A percentile compares a stretch with the other conserved stretches of the same genome.
These are phyloP conservation scores for Dictyostelium citrinum DNA, from an alignment of 78 protist genomes.

Conservation along the genomic window DNA sequence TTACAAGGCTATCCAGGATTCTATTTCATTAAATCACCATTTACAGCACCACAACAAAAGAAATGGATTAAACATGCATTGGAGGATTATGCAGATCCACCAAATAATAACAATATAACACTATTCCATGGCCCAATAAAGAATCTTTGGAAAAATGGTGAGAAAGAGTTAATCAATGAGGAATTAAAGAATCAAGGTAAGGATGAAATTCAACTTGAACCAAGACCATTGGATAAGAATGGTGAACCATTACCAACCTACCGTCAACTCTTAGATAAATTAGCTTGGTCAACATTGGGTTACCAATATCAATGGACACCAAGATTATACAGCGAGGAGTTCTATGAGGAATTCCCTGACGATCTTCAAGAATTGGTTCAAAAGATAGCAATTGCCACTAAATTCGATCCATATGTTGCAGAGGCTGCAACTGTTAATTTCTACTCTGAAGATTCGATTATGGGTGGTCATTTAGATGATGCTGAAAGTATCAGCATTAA, in stretches of 20 bases:
- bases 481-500: slow-evolving; percentile 21
- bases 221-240: slow-evolving; percentile 69
- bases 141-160: slow-evolving; percentile 39
- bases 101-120: slow-evolving; percentile 42
- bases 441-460: slow-evolving; percentile 73
- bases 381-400: slow-evolving; percentile 49
- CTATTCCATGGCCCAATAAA: slow-evolving; percentile 34
- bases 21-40: slow-evolving; percentile 64
- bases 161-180: slow-evolving; percentile 1
- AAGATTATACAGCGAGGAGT: slow-evolving; percentile 54
- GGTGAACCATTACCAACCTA: slow-evolving; percentile 70
- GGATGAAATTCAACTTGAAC: neutral
- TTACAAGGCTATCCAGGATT: slow-evolving; percentile 66
- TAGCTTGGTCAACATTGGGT: slow-evolving; percentile 77
- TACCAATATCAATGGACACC: slow-evolving; percentile 85
- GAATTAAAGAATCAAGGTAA: neutral
- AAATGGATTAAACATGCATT: slow-evolving; percentile 72
- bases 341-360: slow-evolving; percentile 33
- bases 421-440: slow-evolving; percentile 79
- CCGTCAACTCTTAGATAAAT: slow-evolving; percentile 31
- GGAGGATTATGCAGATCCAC: slow-evolving; percentile 39
- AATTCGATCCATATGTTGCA: slow-evolving; percentile 56
- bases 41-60: slow-evolving; percentile 40
- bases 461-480: slow-evolving; percentile 85
- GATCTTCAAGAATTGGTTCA: slow-evolving; percentile 53